Evolutionary conservation across 495 filamentous ascomycete genomes (phyloP), one percentile per base, ranked within the genome.

Genomic region (Penicillium alfredii): DNA sequence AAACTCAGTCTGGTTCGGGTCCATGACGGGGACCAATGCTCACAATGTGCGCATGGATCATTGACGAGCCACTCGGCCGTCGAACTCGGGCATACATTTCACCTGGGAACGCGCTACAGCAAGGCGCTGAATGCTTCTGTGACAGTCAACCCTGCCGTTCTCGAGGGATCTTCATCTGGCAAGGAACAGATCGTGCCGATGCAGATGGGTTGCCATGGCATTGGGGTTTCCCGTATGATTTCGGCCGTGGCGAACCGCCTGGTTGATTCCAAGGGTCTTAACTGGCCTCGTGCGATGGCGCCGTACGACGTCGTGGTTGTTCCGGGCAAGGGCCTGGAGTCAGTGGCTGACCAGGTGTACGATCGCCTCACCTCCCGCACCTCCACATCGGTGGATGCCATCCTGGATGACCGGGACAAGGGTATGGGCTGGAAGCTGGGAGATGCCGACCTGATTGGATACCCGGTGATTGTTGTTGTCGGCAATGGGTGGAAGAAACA

Each of bases 131-230:
- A 74, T 15, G 84, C 85, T 1, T 68, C 56, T 3, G 71, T 89
- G 6, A 58, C 65, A 4, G 53, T 64, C 4, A 61, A 64, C 23
- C 35, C 46, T 5, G 36, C 65, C 6, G 29, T 51, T 16, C 44
- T 58, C 7, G 47, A 45, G 7, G 56, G 9, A 21, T 37, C 19
- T 30, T 43, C 16, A 12, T 27, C 47, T 21, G 35, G 33, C 37
- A 50, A 53, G 40, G 35, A 57, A 28, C 34, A 60, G 33, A 58
- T 56, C 17, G 70, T 76, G 0, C 65, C 79, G 0, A 73, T 96
- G 60, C 75, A 92, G 35, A 96, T 97, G 90, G 92, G 92, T 30
- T 98, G 93, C 46, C 84, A 97, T 48, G 92, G 92, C 1, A 95
- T 98, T 40, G 92, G 92, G 0, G 74, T 98, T 14, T 94, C 89